Base-by-base conservation (phyloP, 331 rosid genomes). In the Rosa hybrid region DNA sequence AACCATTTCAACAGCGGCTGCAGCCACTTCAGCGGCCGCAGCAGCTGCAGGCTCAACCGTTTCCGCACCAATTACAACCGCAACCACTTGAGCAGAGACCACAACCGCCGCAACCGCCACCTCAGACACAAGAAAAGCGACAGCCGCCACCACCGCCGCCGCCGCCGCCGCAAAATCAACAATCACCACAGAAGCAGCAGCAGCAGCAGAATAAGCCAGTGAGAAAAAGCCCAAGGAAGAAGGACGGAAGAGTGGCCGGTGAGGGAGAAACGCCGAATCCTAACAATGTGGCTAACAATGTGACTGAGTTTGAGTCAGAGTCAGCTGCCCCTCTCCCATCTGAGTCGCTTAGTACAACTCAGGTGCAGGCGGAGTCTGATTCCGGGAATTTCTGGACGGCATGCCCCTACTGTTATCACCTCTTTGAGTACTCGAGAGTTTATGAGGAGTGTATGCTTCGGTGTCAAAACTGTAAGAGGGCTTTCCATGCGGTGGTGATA, bases 321-420 rank as follows among this genome's bases (percentile, higher is more conserved):
- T 46, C 84, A 5, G 54, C 44, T 49, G 57, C 16, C 14, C 60
- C 68, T 4, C 56, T 54, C 11, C 20, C 50, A n/a, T 54, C 46
- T 41, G 23, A 46, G 25, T 18, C 69, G 5, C 80, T 8, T 78
- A 81, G 70, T 44, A 16, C 77, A 8, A 51, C 76, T 68, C 71
- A 14, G 42, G 44, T 68, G 25, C 45, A 21, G 38, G 14, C 21
- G 49, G 78, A 41, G 30, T 5, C 80, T 3, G 86, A 81, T 57
- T 11, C 82, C 0, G 89, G 77, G 68, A 90, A 78, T 78, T 95
- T 95, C 88, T 95, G 99, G 99, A 95, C 99, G 4, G 96, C 98
- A 3, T 95, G 99, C 56, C 99, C 99, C 4, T 95, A 93, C 83
- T 95, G 99, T 79, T 95, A 81, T 18, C 82, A 81, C 0, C 89